Evolutionary conservation across 1,139 yeast genomes (phyloP), one percentile per base, ranked within the genome.

Genomic region (Geotrichum europaeum): DNA sequence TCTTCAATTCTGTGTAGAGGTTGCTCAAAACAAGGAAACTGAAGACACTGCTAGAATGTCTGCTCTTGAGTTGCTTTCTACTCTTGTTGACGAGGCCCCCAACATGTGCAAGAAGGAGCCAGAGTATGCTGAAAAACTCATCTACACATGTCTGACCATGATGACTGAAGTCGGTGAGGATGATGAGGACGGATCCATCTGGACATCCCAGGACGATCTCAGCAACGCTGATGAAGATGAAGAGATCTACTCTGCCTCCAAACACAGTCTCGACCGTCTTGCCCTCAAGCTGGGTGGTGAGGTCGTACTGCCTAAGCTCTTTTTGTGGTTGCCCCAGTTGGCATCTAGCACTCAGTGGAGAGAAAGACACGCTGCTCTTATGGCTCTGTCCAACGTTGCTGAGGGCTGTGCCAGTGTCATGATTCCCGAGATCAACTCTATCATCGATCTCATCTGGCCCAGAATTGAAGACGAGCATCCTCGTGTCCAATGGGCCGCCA

Each of bases 371-470:
- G 99, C 97, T 18, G 96, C 98, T 1, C 78, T 94, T 62, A 94
- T 94, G 98, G 98, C 97, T 0, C 78, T 94, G 53, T 90, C 97
- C 0, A 87, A 96, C 10, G 97, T 96, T 32, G 97, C 98, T 49
- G 99, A 94, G 77, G 99, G 99, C 56, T 94, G 98, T 75, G 83
- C 91, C 59, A 97, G 91, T 67, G 92, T 89, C 20, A 81, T 94
- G 75, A 87, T 89, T 62, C 79, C 83, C 51, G 97, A 91, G 73
- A 87, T 91, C 60, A 90, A 91, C 63, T 84, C 83, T 69, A 84
- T 94, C 54, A 78, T 94, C 66, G 96, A 89, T 67, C 79, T 94
- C 83, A 85, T 94, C 53, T 75, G 91, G 67, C 97, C 98, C 2
- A 78, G 88, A 22, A 80, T 94, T 64, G 79, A 84, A 57, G 98